These are phyloP conservation scores for Elsinoe fawcettii DNA, from an alignment of 2,329 filamentous ascomycete species.

Conservation along the genomic window DNA sequence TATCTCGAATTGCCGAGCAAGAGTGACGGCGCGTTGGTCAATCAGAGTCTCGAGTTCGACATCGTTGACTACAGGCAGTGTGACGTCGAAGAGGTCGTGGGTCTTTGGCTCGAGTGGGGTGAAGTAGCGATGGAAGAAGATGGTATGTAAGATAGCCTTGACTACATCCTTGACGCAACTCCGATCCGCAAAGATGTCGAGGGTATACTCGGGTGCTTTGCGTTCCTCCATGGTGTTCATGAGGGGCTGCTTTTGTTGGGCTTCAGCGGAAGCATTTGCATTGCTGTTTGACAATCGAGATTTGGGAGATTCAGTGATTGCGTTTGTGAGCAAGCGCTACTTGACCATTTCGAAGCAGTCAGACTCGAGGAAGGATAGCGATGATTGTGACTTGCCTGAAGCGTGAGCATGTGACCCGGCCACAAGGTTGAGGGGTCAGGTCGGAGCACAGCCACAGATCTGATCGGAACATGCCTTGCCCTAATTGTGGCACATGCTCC, in stretches of 20 bases:
- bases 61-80: constrained; percentile 81
- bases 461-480: neutral
- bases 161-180: constrained; percentile 85
- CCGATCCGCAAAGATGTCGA: constrained; percentile 90
- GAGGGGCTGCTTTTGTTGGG: neutral
- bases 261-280: neutral
- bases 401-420: neutral
- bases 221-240: constrained; percentile 51
- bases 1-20: constrained; percentile 65
- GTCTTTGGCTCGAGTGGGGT: constrained; percentile 73
- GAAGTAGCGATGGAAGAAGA: constrained; percentile 99
- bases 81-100: constrained; percentile 83
- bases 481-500: neutral
- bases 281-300: neutral
- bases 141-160: constrained; percentile 89
- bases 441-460: neutral
- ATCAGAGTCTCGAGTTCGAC: constrained; percentile 89
- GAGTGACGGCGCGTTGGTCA: constrained; percentile 71
- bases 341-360: neutral
- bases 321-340: neutral
- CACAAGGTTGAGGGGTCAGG: constrained; percentile 1
- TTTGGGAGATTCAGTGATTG: neutral
- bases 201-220: constrained; percentile 75
- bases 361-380: neutral
- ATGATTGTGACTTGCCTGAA: neutral